Base-by-base conservation (phyloP, 352 stramenopile genomes). In the Pythium sukuiense region DNA sequence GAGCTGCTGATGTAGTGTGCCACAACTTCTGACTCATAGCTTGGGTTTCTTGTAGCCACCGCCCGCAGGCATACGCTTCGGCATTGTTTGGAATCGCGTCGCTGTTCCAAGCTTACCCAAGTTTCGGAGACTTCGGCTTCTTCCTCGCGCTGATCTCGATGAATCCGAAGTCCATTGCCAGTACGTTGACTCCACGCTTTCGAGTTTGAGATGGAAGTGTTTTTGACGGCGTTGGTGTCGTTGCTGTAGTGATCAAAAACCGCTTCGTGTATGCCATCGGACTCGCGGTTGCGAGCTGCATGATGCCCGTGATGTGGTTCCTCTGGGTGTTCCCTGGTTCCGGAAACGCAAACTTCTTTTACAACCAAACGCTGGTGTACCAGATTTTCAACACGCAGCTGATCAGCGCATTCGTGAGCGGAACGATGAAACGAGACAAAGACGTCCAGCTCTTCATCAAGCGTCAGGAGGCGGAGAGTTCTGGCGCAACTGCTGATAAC, bases 301-400 rank as follows among this genome's bases (percentile, higher is more conserved):
- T 95, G 74, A 64, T 95, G 45, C 85, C 85, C 24, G 79, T 93
- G 24, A 95, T 95, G 87, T 92, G 81, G 78, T 93, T 92, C 58
- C 69, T 95, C n/a, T 95, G 87, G 87, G 63, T 95, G 41, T 95
- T 88, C 54, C 85, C 87, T 7, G 87, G 81, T 13, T 93, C 85
- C 11, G 87, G 87, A 24, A 95, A 95, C 66, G 83, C 87, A n/a
- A 95, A 95, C 61, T 95, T 95, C 67, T 95, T 92, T 60, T 95
- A 93, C 74, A 93, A 92, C 71, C 85, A 93, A 70, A 95, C 87
- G 37, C 72, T 95, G 49, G 83, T 95, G 54, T 95, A 91, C 61
- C 87, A 93, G 67, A 84, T 92, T 59, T 95, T 95, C 63, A 84
- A 82, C 65, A 87, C 83, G 0, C 83, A 92, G 62, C 67, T 92